These are phyloP conservation scores for Chaetomium cochliodes DNA, from an alignment of 495 filamentous ascomycete species.

Conservation along the genomic window DNA sequence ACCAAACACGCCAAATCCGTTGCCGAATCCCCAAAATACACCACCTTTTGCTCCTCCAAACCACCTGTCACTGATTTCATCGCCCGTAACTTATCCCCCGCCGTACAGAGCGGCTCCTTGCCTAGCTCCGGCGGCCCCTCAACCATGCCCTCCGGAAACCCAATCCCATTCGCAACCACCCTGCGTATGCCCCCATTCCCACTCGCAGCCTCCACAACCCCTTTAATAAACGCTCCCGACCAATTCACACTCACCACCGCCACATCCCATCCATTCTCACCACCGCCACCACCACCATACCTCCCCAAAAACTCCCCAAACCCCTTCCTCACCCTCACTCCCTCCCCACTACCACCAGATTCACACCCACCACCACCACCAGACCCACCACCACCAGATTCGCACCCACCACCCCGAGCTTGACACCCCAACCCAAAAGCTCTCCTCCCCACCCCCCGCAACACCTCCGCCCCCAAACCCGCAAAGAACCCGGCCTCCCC, in stretches of 20 bases:
- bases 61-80: slow-evolving; percentile 17
- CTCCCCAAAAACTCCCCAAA: slow-evolving; percentile 35
- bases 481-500: slow-evolving; percentile 37
- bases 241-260: slow-evolving; percentile 49
- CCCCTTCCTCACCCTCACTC: slow-evolving; percentile 37
- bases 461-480: slow-evolving; percentile 21
- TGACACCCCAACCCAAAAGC: slow-evolving; percentile 19
- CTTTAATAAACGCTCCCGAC: slow-evolving; percentile 43
- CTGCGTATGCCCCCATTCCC: slow-evolving; percentile 2
- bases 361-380: slow-evolving; percentile 38
- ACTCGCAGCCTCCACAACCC: slow-evolving; percentile 24
- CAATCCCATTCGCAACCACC: slow-evolving; percentile 35
- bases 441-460: slow-evolving; percentile 32
- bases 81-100: slow-evolving; percentile 31
- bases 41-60: slow-evolving; percentile 15
- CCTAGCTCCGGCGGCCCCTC: slow-evolving; percentile 37
- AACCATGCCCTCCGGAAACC: slow-evolving; percentile 33
- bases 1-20: slow-evolving; percentile 42
- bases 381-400: slow-evolving; percentile 41
- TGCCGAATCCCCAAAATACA: slow-evolving; percentile 39
- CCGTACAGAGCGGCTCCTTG: slow-evolving; percentile 25
- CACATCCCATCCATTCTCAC: slow-evolving; percentile 27
- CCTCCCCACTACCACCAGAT: slow-evolving; percentile 24
- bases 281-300: not conserved
- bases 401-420: slow-evolving; percentile 26